A percentile compares a stretch with the other conserved stretches of the same genome.
Conservation (phyloP, 768 basidiomycete genomes). For the Amyloporia xantha region DNA sequence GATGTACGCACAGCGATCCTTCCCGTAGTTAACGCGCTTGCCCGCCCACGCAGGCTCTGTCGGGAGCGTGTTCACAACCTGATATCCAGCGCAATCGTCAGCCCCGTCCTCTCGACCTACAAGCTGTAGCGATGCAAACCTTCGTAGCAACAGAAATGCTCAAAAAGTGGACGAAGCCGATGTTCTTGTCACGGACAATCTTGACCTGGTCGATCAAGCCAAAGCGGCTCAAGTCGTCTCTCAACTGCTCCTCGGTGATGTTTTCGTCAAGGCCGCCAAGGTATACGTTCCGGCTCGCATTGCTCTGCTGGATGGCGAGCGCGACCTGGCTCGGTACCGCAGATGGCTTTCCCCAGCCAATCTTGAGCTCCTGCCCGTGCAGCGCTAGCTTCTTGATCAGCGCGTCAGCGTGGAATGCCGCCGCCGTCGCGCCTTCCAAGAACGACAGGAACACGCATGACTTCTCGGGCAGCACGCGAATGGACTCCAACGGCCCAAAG, state of each 20-base stretch:
- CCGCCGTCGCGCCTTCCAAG: constrained; percentile 87
- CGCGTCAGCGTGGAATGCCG: constrained; percentile 96
- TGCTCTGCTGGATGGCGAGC: constrained; percentile 84
- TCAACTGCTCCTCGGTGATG: constrained; percentile 84
- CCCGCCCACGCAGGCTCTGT: constrained; percentile 91
- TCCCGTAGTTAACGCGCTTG: constrained; percentile 96
- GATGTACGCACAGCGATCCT: constrained; percentile 96
- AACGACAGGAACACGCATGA: constrained; percentile 98
- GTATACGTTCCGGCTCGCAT: constrained; percentile 94
- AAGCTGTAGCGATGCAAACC: constrained; percentile 40
- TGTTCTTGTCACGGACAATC: constrained; percentile 98
- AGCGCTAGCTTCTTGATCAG: constrained; percentile 89
- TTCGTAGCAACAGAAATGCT: constrained; percentile 93
- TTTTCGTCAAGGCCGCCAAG: constrained; percentile 88
- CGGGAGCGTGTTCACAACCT: constrained; percentile 93
- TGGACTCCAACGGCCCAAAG: constrained; percentile 92
- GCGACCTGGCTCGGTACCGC: constrained; percentile 82
- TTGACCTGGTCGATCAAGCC: constrained; percentile 99
- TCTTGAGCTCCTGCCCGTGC: constrained; percentile 95
- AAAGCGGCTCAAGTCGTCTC: constrained; percentile 88
- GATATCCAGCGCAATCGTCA: too few species aligned
- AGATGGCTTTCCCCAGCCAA: constrained; percentile 96
- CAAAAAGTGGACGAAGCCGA: constrained; percentile 98
- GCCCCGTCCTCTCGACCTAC: constrained; percentile 6
- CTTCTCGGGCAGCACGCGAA: constrained; percentile 94